These are phyloP conservation scores for Cryptosporidium parvum DNA, from an alignment of 169 alveolate genomes.

Conservation along the genomic window DNA sequence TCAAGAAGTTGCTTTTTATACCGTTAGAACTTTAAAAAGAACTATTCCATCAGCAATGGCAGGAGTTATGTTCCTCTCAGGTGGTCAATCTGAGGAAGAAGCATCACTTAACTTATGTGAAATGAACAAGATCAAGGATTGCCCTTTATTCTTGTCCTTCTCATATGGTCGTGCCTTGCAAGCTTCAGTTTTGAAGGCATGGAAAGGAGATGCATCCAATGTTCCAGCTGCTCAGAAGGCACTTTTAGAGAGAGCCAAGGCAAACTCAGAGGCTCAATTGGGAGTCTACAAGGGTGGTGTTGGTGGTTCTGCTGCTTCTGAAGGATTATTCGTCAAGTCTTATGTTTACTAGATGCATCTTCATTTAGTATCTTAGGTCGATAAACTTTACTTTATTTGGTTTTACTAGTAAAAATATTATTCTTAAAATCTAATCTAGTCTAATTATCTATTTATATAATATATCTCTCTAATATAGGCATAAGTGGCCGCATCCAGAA, in stretches of 20 bases:
- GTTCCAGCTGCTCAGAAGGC: conserved; percentile 95
- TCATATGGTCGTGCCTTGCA: conserved; percentile 99
- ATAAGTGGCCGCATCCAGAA: conserved; percentile 70
- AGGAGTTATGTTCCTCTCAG: conserved; percentile 98
- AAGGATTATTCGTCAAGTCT: conserved; percentile 59
- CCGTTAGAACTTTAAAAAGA: conserved; percentile 94
- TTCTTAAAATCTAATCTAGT: neutral
- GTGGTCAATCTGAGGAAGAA: conserved; percentile 98
- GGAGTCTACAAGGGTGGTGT: conserved; percentile 91
- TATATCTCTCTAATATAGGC: neutral
- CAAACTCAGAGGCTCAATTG: conserved; percentile 95
- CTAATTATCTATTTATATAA: neutral
- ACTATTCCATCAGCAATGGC: conserved; percentile 97
- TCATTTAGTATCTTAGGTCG: neutral
- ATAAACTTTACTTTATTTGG: neutral
- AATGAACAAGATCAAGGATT: conserved; percentile 91
- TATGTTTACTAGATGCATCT: conserved; percentile 34
- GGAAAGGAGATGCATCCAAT: conserved; percentile 97
- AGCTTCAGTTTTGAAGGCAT: conserved; percentile 94
- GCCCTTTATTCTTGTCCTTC: conserved; percentile 97
- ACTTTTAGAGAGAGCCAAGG: conserved; percentile 94
- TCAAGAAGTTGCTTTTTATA: conserved; percentile 93
- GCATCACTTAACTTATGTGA: conserved; percentile 96
- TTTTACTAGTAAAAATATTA: no score
- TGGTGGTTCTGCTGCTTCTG: conserved; percentile 77